Evolutionary conservation across 495 filamentous ascomycete species (phyloP), one percentile per base, ranked within the genome.

Genomic region (Neurospora sp.): DNA sequence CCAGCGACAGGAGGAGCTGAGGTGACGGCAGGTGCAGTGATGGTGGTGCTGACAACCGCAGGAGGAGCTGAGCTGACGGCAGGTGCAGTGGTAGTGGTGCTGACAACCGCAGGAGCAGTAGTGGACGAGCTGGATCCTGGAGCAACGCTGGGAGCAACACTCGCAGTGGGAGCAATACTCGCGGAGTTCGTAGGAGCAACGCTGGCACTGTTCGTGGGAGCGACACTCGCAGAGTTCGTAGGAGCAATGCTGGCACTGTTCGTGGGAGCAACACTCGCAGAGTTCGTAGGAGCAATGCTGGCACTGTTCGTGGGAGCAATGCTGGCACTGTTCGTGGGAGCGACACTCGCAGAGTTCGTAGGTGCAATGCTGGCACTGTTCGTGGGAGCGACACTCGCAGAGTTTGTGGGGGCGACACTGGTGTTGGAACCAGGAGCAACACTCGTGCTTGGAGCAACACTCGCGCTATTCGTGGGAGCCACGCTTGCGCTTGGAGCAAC

Each of bases 51-150:
- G 4, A 27, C 23, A 12, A 35, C n/a, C 4, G 20, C 14, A 18
- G 66, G n/a, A 54, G 46, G 75, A 74, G 23, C 75, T 74, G 71
- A 80, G 77, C 41, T 76, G 80, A 73, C 81, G 73, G 42, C 9
- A 46, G 60, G 74, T 37, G 69, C 40, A 14, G 72, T 37, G 7
- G 39, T 9, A 14, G 72, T 70, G 54, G 35, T 73, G 38, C 54
- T 73, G 27, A 27, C 44, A 14, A 42, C n/a, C 16, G 23, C 31
- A 16, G n/a, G n/a, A 23, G 27, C 16, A 42, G 20, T 49, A 35
- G 23, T 49, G 11, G 66, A 44, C 12, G 69, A 71, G 27, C 69
- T 27, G 3, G 72, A 49, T 31, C 23, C 37, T 38, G 66, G 46
- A 27, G 46, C 46, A 23, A 54, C 20, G 46, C 46, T 5, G 39